Evolutionary conservation across 192 early-diverging fungal genomes (phyloP).

Genomic region (Gonapodya prolifera): DNA sequence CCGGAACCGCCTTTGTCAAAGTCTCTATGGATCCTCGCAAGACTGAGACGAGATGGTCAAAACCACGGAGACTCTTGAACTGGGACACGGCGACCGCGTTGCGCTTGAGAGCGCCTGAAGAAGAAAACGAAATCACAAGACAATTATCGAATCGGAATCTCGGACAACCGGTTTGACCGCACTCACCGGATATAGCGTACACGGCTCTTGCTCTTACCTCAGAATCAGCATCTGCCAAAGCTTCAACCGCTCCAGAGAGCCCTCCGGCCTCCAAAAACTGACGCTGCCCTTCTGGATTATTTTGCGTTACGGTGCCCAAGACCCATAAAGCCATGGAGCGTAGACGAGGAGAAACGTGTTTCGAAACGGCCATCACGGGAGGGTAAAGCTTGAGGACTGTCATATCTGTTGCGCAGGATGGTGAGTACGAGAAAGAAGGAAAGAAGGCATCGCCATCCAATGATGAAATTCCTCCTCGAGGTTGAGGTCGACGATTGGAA

Average conservation of each 20-base stretch:
- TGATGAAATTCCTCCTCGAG: too few relatives aligned
- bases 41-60: not conserved
- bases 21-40: not conserved
- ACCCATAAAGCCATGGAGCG: slow-evolving; percentile 75
- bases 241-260: not conserved
- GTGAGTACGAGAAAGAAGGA: not conserved
- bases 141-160: not conserved
- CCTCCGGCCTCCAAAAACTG: slow-evolving; percentile 16
- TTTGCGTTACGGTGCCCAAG: slow-evolving; percentile 84
- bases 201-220: not conserved
- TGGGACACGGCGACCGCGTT: not conserved
- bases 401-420: slow-evolving; percentile 40
- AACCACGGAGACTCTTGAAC: not conserved
- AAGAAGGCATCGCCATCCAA: too few relatives aligned
- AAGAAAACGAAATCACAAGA: too few relatives aligned
- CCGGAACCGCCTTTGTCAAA: not conserved
- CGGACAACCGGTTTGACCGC: not conserved
- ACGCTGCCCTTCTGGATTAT: slow-evolving; percentile 75
- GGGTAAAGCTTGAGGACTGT: slow-evolving; percentile 82
- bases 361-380: slow-evolving; percentile 38
- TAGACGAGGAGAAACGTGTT: not conserved
- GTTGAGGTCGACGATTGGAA: too few relatives aligned
- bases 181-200: not conserved
- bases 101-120: not conserved
- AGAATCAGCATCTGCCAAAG: not conserved